Percentiles rank a stretch among this genome's conserved stretches.
These are phyloP conservation scores for Talaromyces sp. DNA, from an alignment of 2,329 filamentous ascomycete species.

Conservation along the genomic window DNA sequence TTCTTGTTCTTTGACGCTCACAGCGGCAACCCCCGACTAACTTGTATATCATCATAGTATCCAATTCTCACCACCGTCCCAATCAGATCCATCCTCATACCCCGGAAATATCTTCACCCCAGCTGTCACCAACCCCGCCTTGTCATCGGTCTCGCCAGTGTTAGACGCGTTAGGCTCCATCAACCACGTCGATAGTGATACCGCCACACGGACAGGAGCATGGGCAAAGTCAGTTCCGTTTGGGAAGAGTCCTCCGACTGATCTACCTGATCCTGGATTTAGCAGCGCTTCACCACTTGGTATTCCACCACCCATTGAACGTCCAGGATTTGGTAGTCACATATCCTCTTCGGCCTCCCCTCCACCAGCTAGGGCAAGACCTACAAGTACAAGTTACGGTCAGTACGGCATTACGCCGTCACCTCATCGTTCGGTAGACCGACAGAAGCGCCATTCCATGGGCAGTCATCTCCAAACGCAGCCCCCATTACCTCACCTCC, in stretches of 20 bases:
- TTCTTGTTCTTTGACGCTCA: background rate
- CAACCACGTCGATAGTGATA: constrained; percentile 32
- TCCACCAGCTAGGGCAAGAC: constrained; percentile 37
- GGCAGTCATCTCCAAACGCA: constrained; percentile 35
- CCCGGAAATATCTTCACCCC: constrained; percentile 27
- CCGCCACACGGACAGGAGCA: constrained; percentile 39
- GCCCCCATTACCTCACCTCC: constrained; percentile 66
- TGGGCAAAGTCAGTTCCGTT: constrained; percentile 46
- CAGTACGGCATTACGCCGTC: constrained; percentile 36
- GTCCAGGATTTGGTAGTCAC: constrained; percentile 38
- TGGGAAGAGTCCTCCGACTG: constrained; percentile 44
- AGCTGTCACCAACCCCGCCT: constrained; percentile 28
- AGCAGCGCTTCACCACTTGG: constrained; percentile 39
- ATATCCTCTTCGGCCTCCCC: constrained; percentile 44
- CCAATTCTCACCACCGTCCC: constrained; percentile 26
- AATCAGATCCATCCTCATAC: constrained; percentile 31
- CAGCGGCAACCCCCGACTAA: constrained; percentile 18
- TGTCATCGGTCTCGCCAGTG: constrained; percentile 32
- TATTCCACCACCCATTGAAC: constrained; percentile 37
- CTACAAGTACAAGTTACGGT: constrained; percentile 38
- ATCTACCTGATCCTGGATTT: constrained; percentile 35
- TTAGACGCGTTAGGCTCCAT: constrained; percentile 38
- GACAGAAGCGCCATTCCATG: constrained; percentile 39
- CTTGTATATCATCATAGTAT: constrained; percentile 24
- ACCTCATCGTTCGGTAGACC: constrained; percentile 37